Evolutionary conservation across 345 rosid genomes (phyloP), one percentile per base, ranked within the genome.

Genomic region (Capsella bursapastoris): DNA sequence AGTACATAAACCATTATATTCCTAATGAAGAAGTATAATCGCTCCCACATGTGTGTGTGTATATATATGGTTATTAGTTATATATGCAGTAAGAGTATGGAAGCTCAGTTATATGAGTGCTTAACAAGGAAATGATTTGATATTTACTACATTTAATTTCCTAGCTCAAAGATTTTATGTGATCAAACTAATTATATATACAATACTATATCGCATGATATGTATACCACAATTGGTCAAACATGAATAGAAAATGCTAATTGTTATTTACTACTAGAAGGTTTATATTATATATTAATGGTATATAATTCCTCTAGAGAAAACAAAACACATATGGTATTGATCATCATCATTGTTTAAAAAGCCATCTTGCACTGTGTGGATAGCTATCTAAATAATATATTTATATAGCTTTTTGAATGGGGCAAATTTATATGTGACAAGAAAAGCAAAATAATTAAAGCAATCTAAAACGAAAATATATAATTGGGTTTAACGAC

Each of bases 331-430:
- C 34, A 55, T 18, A 70, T 63, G 29, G 50, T 28, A 53, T 76
- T 27, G 59, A 55, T 37, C 51, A 76, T 52, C 57, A 60, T 69
- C 58, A 69, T 76, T 76, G 35, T 61, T 69, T 16, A 32, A 41
- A 60, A 68, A 41, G 68, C 31, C 63, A 40, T 22, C 45, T n/a
- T 61, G 13, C 43, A 7, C 43, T 43, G 0, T 13, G 60, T 35
- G 32, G 50, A 74, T 65, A 48, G 66, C 72, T 52, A 59, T 74
- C 27, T 8, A 37, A 37, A 48, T 40, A 66, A 48, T 50, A 13
- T 51, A 22, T 22, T 22, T 22, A 40, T 50, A 13, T 59, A 40
- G 7, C 15, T 52, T 38, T 58, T 47, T 4, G 48, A 45, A n/a
- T 4, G 25, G 14, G 18, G 14, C 8, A 5, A 31, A 43, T n/a